Evolutionary conservation across 2,329 filamentous ascomycete genomes (phyloP).

Genomic region (Fusarium agapanthi): DNA sequence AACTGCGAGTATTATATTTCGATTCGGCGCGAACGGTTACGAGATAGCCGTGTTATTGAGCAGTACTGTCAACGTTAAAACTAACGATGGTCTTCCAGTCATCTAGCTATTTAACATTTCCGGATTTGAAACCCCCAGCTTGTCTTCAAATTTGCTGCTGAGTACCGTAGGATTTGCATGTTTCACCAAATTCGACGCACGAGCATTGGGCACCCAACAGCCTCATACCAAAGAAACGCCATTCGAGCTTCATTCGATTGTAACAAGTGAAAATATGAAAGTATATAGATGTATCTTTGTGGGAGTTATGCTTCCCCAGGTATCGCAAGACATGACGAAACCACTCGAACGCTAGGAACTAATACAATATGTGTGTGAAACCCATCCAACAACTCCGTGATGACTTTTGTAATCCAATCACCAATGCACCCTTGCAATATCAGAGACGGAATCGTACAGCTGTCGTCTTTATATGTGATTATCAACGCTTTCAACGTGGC

Average conservation of each 20-base stretch:
- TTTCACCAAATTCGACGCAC: neutral
- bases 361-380: conserved; percentile 33
- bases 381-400: conserved; percentile 36
- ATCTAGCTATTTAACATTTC: neutral
- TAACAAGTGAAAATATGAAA: conserved; percentile 29
- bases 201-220: neutral
- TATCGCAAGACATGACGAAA: conserved; percentile 27
- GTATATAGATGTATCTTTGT: conserved; percentile 14
- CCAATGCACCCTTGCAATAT: conserved; percentile 32
- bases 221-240: neutral
- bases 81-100: neutral
- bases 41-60: neutral
- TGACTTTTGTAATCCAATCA: conserved; percentile 41
- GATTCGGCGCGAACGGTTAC: neutral
- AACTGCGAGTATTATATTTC: neutral
- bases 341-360: conserved; percentile 38
- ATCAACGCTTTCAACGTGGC: neutral
- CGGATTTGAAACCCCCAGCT: neutral
- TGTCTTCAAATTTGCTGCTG: neutral
- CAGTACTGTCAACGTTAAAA: neutral
- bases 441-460: conserved; percentile 35
- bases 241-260: neutral
- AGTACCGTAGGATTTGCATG: neutral
- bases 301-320: conserved; percentile 4
- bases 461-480: conserved; percentile 8